Conservation (phyloP, 805 yeast species). For the Dipodascus geniculatus region DNA sequence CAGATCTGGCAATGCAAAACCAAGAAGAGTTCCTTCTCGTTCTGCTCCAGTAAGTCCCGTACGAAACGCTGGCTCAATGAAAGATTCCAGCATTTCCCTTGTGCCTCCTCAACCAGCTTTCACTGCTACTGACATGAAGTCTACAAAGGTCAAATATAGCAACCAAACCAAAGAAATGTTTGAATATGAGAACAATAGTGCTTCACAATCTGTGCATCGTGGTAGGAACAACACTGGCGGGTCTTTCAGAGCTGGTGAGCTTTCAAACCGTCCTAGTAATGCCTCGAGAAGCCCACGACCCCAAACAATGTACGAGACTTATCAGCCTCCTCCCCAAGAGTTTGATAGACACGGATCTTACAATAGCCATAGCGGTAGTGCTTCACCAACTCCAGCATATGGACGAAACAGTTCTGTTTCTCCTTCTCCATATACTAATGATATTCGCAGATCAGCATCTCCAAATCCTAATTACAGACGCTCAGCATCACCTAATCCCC, state of each 20-base stretch:
- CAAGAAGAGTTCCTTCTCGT: conserved; percentile 16
- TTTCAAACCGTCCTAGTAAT: neutral
- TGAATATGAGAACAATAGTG: conserved; percentile 1
- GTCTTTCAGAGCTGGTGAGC: neutral
- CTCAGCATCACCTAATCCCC: conserved; percentile 7
- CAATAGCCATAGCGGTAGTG: neutral
- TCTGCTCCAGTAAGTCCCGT: conserved; percentile 21
- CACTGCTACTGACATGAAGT: conserved; percentile 32
- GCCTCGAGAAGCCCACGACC: neutral
- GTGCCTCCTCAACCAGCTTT: conserved; percentile 23
- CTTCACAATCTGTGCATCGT: conserved; percentile 8
- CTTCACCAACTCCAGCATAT: neutral
- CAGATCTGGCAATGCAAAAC: conserved; percentile 3
- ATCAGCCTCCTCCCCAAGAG: neutral
- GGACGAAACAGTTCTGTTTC: neutral
- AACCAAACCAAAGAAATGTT: conserved; percentile 18
- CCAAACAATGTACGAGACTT: neutral
- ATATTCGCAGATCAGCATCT: conserved; percentile 1
- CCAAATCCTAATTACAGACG: conserved; percentile 4
- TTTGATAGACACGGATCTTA: neutral
- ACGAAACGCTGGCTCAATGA: neutral
- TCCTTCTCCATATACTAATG: conserved; percentile 5
- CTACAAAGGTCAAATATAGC: conserved; percentile 19
- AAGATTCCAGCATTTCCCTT: conserved; percentile 6
- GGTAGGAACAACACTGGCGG: neutral